A percentile compares a stretch with the other conserved stretches of the same genome.
Evolutionary conservation across 768 basidiomycete species (phyloP).

Genomic region (Suillus placidus): DNA sequence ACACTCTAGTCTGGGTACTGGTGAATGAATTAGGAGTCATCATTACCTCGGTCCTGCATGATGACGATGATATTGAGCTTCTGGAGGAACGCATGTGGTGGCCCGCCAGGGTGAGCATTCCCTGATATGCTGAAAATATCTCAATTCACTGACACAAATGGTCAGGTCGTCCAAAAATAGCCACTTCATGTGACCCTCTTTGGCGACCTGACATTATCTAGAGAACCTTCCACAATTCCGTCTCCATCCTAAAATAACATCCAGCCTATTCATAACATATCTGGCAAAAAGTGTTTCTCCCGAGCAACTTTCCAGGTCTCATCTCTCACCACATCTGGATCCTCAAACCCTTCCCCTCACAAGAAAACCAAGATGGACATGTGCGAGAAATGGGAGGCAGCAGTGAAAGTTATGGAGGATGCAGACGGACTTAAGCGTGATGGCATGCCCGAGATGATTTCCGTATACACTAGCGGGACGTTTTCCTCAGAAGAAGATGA

Average conservation of each 20-base stretch:
- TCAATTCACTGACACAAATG: conserved; percentile 5
- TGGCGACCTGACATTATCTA: conserved; percentile 31
- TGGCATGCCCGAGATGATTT: conserved; percentile 48
- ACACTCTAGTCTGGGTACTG: conserved; percentile 55
- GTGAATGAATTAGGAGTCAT: conserved; percentile 44
- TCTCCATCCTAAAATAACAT: conserved; percentile 44
- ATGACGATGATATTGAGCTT: conserved; percentile 25
- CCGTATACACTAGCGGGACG: conserved; percentile 26
- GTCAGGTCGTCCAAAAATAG: conserved; percentile 28
- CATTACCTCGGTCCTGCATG: conserved; percentile 26
- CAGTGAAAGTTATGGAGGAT: conserved; percentile 48
- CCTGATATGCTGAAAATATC: conserved; percentile 14
- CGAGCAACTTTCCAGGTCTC: conserved; percentile 36
- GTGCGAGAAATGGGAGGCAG: conserved; percentile 48
- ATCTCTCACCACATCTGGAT: conserved; percentile 11
- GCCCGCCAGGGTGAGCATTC: conserved; percentile 61
- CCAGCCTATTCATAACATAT: conserved; percentile 37
- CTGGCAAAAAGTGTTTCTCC: conserved; percentile 47
- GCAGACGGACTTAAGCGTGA: conserved; percentile 48
- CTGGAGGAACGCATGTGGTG: conserved; percentile 55
- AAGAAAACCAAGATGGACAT: conserved; percentile 42
- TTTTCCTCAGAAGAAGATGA: conserved; percentile 17
- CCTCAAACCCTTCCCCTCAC: conserved; percentile 38
- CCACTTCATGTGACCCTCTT: conserved; percentile 35
- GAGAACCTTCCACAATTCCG: conserved; percentile 29